These are phyloP conservation scores for Penicillium hordei DNA, from an alignment of 2,329 filamentous ascomycete genomes.

Conservation along the genomic window DNA sequence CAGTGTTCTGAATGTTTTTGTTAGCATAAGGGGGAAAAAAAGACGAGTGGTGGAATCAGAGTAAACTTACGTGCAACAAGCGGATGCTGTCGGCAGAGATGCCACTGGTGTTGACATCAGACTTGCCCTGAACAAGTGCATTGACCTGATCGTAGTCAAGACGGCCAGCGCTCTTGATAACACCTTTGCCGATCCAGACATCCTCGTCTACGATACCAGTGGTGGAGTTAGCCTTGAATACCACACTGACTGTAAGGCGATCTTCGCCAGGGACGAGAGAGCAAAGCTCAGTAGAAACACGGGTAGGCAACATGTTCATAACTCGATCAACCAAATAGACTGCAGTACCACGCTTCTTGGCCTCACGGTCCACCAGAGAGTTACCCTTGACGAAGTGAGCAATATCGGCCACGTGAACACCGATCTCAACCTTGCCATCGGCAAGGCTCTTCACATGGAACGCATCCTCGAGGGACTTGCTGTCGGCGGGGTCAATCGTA, in stretches of 20 bases:
- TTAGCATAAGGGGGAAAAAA: conserved; percentile 5
- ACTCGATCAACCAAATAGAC: conserved; percentile 91
- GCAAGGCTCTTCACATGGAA: conserved; percentile 83
- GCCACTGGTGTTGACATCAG: conserved; percentile 62
- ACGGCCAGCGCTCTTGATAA: conserved; percentile 89
- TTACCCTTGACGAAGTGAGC: conserved; percentile 96
- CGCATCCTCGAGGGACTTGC: conserved; percentile 85
- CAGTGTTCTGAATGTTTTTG: conserved; percentile 58
- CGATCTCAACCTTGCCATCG: conserved; percentile 88
- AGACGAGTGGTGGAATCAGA: not conserved
- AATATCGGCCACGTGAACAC: conserved; percentile 91
- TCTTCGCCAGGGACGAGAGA: conserved; percentile 85
- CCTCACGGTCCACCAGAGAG: conserved; percentile 92
- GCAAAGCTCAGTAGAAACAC: conserved; percentile 82
- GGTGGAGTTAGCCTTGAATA: conserved; percentile 83
- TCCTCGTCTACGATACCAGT: conserved; percentile 84
- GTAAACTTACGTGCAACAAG: conserved; percentile 66
- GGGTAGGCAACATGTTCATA: conserved; percentile 82
- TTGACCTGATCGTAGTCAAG: conserved; percentile 85
- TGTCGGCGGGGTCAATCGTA: conserved; percentile 86
- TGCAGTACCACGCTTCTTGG: conserved; percentile 94
- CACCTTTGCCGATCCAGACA: conserved; percentile 88
- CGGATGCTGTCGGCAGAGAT: conserved; percentile 74
- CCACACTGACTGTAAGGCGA: conserved; percentile 84
- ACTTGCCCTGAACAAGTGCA: conserved; percentile 66